Conservation (phyloP, 2,329 filamentous ascomycete species). For the Conoideocrella luteorostrata region DNA sequence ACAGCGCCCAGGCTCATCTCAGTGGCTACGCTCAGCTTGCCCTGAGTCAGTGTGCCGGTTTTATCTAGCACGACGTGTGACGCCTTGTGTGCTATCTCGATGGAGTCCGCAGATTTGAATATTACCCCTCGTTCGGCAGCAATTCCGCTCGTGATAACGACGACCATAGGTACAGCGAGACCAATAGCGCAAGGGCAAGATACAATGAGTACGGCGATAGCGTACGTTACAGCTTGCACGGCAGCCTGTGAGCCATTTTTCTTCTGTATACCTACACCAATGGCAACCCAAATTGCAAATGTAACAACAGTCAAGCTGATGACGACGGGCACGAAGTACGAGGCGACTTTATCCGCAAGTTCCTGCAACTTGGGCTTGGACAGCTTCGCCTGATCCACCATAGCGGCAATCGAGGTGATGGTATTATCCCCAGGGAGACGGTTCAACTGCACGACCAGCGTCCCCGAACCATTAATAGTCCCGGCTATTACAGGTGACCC, state of each 20-base stretch:
- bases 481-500: conserved; percentile 58
- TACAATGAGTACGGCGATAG: conserved; percentile 65
- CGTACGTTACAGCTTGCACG: conserved; percentile 60
- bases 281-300: conserved; percentile 59
- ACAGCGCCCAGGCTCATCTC: conserved; percentile 9
- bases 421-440: conserved; percentile 65
- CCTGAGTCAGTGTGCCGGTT: conserved; percentile 67
- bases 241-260: conserved; percentile 42
- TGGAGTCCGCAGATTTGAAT: conserved; percentile 58
- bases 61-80: conserved; percentile 73
- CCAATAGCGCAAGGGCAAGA: conserved; percentile 77
- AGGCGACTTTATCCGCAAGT: conserved; percentile 60
- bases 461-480: conserved; percentile 59
- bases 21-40: conserved; percentile 38
- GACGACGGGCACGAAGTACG: conserved; percentile 63
- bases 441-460: conserved; percentile 50
- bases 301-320: conserved; percentile 50
- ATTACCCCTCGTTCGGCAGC: conserved; percentile 60
- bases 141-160: conserved; percentile 63
- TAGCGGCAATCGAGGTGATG: conserved; percentile 58
- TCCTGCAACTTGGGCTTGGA: conserved; percentile 64
- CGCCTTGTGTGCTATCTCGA: conserved; percentile 55
- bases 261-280: conserved; percentile 39
- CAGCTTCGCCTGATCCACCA: conserved; percentile 66
- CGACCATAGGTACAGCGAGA: conserved; percentile 69